Evolutionary conservation across 2,329 filamentous ascomycete species (phyloP), one percentile per base, ranked within the genome.

Genomic region (Aaosphaeria pasadenensis): DNA sequence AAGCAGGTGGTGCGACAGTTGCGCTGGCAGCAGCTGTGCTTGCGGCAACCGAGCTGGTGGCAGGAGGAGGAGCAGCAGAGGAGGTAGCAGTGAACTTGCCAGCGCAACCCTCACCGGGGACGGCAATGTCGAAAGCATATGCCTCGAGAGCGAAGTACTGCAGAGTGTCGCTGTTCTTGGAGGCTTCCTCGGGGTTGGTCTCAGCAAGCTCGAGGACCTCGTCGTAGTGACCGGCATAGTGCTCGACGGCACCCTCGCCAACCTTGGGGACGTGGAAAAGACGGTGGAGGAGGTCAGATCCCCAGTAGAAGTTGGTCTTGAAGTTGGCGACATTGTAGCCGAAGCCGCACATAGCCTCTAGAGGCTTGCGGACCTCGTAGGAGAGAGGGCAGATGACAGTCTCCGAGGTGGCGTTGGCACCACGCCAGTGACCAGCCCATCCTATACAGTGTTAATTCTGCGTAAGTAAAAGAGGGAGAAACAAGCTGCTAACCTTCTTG

Each of bases 131-230:
- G 53, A 78, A 82, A 0, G 84, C 84, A 64, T 85, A 88, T 1
- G 75, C 82, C 49, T 87, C 83, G 5, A 86, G 77, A 4, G 86
- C 85, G 62, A 89, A 88, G 66, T 84, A 86, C 67, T 86, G 82
- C 39, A 88, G 72, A 0, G 79, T 77, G 53, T 86, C 78, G 31
- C 79, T 84, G 67, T 88, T 84, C 30, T 77, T 71, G 3, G 73
- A 78, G 5, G 77, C 70, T 3, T 77, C 72, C 29, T 76, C 74
- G 4, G 73, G 68, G 6, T 79, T 76, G 6, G 76, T 70, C 52
- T 72, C 65, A 0, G 83, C 82, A 28, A 84, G 72, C 9, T 75
- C 74, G 1, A 85, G 44, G 2, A 79, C 77, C 2, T 76, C 79
- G 3, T 73, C 67, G 62, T 86, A 86, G 43, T 74, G 75, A 43